phyloP scores from a whole-genome alignment of 306 rosid genomes.

The Vigna unguiculata region DNA sequence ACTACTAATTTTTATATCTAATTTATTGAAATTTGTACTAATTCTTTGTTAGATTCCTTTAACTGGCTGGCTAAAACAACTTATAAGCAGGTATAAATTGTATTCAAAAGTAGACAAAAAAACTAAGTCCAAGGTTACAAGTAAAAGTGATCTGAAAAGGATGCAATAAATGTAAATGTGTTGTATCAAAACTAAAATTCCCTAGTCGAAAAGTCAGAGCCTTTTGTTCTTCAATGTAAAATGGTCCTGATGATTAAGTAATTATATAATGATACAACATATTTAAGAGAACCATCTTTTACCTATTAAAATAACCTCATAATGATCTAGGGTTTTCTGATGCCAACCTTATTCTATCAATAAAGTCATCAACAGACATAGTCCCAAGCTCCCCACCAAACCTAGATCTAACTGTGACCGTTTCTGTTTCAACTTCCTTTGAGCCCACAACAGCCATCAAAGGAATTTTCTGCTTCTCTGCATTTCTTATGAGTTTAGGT shows the following conservation, averaged over 20 bases:
- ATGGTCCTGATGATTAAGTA: background rate
- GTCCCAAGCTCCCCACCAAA: constrained; percentile 88
- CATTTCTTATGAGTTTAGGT: constrained; percentile 92
- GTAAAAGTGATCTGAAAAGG: background rate
- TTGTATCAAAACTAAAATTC: background rate
- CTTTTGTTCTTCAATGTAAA: constrained; percentile 1
- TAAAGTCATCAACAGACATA: constrained; percentile 78
- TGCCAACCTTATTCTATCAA: constrained; percentile 64
- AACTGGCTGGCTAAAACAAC: too few relatives aligned
- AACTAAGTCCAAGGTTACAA: background rate
- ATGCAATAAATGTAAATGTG: background rate
- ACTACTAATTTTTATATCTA: too few relatives aligned
- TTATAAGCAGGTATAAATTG: background rate
- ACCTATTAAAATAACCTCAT: constrained; percentile 45
- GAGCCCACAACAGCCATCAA: constrained; percentile 95
- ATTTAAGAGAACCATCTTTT: constrained; percentile 20
- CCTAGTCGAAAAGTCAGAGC: background rate
- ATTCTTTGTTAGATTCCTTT: too few relatives aligned
- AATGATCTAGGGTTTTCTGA: constrained; percentile 60
- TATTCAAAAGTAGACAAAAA: background rate
- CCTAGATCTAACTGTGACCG: constrained; percentile 87
- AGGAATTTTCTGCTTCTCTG: constrained; percentile 91
- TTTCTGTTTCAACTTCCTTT: constrained; percentile 79
- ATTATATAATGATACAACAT: background rate
- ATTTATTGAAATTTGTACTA: too few relatives aligned